Conservation (phyloP, 371 early-diverging fungal genomes). For the Thermomucor indicae-seudaticae region DNA sequence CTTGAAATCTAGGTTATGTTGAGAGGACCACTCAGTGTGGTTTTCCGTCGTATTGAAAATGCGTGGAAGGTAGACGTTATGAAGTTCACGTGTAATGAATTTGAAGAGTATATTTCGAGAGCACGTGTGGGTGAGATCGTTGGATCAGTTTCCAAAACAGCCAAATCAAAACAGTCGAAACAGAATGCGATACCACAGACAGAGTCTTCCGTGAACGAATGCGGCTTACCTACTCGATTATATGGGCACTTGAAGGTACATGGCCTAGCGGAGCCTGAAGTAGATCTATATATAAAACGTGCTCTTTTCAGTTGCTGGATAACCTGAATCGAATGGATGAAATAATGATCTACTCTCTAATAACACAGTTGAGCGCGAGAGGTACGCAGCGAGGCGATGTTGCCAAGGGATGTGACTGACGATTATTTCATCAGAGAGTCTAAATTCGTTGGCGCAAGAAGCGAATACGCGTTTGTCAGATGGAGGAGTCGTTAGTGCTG, state of each 20-base stretch:
- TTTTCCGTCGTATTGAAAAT: conserved; percentile 1
- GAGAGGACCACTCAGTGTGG: neutral
- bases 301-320: neutral
- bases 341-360: conserved; percentile 1
- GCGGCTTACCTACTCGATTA: conserved; percentile 1
- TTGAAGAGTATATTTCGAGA: conserved; percentile 2
- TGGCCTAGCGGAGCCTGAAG: neutral
- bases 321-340: conserved; percentile 3
- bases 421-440: neutral
- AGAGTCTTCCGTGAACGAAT: conserved; percentile 7
- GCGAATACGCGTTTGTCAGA: neutral
- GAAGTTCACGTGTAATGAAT: conserved; percentile 1
- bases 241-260: conserved; percentile 6
- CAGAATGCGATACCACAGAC: neutral
- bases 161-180: conserved; percentile 1
- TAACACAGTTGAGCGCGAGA: neutral
- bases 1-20: neutral
- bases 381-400: neutral
- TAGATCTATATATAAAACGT: neutral
- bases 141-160: neutral
- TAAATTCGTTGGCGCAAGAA: conserved; percentile 1
- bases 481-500: neutral
- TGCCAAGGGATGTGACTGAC: neutral
- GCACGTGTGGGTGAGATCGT: neutral
- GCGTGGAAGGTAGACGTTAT: conserved; percentile 3